Evolutionary conservation across 352 stramenopile genomes (phyloP).

Genomic region (Phytophthora sansomeana): DNA sequence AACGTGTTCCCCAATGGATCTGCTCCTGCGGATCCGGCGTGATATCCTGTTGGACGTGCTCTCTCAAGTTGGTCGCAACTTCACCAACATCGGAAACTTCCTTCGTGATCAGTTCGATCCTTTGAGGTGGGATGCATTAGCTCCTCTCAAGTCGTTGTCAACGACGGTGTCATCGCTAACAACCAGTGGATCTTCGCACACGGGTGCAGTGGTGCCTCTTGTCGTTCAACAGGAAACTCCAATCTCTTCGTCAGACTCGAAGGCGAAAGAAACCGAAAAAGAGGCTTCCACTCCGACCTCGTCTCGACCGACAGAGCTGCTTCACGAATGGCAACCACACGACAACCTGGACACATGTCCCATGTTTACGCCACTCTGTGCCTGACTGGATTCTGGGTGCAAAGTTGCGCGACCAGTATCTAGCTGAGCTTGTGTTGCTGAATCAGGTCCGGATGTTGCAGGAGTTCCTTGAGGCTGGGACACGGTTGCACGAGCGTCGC

Average conservation of each 20-base stretch:
- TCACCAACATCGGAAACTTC: constrained; percentile 88
- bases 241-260: neutral
- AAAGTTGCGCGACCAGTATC: neutral
- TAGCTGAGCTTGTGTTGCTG: neutral
- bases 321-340: constrained; percentile 13
- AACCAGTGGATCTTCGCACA: constrained; percentile 26
- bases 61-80: constrained; percentile 86
- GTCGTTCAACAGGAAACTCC: neutral
- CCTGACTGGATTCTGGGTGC: neutral
- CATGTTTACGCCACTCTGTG: neutral
- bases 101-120: constrained; percentile 83
- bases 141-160: constrained; percentile 63
- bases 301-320: constrained; percentile 13
- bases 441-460: neutral
- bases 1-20: constrained; percentile 77
- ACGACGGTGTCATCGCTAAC: constrained; percentile 34
- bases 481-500: too few relatives aligned
- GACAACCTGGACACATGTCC: neutral
- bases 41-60: constrained; percentile 87
- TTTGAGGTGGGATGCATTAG: constrained; percentile 72
- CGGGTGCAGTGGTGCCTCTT: constrained; percentile 25
- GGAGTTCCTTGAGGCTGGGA: neutral
- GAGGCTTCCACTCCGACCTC: constrained; percentile 3
- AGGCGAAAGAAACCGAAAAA: constrained; percentile 9
- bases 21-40: constrained; percentile 76